phyloP scores from a whole-genome alignment of 768 basidiomycete species.

The Podaxis rugospora region DNA sequence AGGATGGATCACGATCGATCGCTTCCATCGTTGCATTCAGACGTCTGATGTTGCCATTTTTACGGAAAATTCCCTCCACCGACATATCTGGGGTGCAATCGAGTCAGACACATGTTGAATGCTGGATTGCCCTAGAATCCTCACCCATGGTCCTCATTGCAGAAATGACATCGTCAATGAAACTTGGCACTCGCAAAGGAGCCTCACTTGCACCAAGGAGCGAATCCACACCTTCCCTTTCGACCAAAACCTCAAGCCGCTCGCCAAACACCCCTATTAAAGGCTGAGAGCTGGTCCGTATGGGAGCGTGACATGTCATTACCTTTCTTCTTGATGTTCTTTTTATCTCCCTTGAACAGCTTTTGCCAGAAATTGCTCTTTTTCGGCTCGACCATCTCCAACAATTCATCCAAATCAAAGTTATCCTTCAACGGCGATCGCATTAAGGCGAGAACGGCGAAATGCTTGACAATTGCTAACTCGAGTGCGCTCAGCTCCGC shows the following conservation, averaged over 20 bases:
- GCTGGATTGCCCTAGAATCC: slow-evolving; percentile 7
- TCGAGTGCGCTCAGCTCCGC: slow-evolving; percentile 83
- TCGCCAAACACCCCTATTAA: slow-evolving; percentile 84
- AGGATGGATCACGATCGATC: slow-evolving; percentile 89
- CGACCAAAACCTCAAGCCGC: slow-evolving; percentile 88
- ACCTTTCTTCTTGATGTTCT: slow-evolving; percentile 88
- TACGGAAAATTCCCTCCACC: slow-evolving; percentile 96
- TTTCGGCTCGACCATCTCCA: slow-evolving; percentile 90
- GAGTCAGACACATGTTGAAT: slow-evolving; percentile 5
- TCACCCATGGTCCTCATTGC: slow-evolving; percentile 99
- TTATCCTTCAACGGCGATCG: slow-evolving; percentile 76
- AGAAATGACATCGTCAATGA: slow-evolving; percentile 96
- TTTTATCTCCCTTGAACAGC: slow-evolving; percentile 90
- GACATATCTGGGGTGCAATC: slow-evolving; percentile 77
- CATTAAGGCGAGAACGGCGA: slow-evolving; percentile 76
- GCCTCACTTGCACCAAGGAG: slow-evolving; percentile 83
- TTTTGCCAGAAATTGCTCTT: slow-evolving; percentile 97
- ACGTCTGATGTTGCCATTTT: slow-evolving; percentile 95
- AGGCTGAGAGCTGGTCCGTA: slow-evolving; percentile 11
- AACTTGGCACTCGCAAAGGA: slow-evolving; percentile 87
- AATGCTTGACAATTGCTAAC: slow-evolving; percentile 87
- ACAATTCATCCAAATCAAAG: slow-evolving; percentile 87
- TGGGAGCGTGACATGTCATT: slow-evolving; percentile 13
- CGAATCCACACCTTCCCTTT: slow-evolving; percentile 94
- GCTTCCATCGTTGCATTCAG: slow-evolving; percentile 88